Base-by-base conservation (phyloP, 2,329 filamentous ascomycete genomes). In the Epichloe sp. region DNA sequence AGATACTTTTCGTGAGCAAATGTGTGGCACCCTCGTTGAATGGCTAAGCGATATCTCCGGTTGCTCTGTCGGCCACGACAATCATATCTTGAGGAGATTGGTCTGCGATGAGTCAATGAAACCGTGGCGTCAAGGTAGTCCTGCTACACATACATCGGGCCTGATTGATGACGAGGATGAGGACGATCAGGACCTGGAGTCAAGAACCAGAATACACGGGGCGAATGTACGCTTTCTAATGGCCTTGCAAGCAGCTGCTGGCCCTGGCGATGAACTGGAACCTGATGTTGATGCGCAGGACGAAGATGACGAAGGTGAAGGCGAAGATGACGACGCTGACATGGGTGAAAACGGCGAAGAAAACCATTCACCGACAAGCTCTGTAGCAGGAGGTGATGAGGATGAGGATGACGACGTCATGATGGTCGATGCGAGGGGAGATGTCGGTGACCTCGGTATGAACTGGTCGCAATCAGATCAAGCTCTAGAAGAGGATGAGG, bases 1-100 rank as follows among this genome's bases (percentile, higher is more conserved):
- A 59, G 93, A 98, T 68, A 97, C 89, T 0, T 98, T 97, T 69
- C 80, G 93, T 53, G 93, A 98, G 65, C 87, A 97, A 65, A 98
- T 98, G 94, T 96, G 90, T 60, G 89, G 87, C n/a, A 88, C 89
- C 15, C 91, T 98, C 54, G 85, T 98, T 50, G 90, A 96, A 60
- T 98, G 94, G 94, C 77, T 98, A 19, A 79, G 83, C 49, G 94
- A 98, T 66, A 94, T 98, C 60, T 80, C 89, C 7, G 89, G 89
- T 34, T 96, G 90, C 66, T 85, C 82, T 49, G 86, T 95, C 45
- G 88, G 88, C 1, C 74, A 80, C 35, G 88, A 98, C 61, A 79
- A 82, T 55, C 76, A 86, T 53, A 81, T 97, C 17, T 72, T 98
- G 43, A 80, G 89, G 38, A 83, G 81, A 48, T 82, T 85, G 6